phyloP scores from a whole-genome alignment of 768 basidiomycete genomes.

The Chiua virens region DNA sequence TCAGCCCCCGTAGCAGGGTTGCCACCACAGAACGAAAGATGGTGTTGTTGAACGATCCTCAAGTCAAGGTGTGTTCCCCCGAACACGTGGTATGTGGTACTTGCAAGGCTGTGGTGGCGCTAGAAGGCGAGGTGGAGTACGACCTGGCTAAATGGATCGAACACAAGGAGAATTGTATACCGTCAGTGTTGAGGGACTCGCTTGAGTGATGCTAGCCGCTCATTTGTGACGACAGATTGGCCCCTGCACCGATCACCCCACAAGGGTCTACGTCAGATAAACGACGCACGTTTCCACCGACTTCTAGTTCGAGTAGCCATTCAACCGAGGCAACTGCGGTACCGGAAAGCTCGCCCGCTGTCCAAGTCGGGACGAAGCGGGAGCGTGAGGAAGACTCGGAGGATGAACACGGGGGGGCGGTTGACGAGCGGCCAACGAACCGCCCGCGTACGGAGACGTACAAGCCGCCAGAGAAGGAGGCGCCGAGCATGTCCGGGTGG shows the following conservation, averaged over 20 bases:
- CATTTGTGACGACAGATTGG: constrained; percentile 13
- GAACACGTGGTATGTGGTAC: constrained; percentile 49
- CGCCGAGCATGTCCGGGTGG: constrained; percentile 55
- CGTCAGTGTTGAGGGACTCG: constrained; percentile 26
- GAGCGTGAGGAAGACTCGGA: constrained; percentile 45
- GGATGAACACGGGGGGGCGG: constrained; percentile 29
- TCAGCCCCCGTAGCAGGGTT: constrained; percentile 57
- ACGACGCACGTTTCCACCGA: constrained; percentile 16
- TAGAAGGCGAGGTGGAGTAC: constrained; percentile 56
- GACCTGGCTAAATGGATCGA: constrained; percentile 60
- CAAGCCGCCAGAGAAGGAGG: constrained; percentile 42
- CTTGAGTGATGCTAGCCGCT: not conserved
- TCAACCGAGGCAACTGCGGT: constrained; percentile 41
- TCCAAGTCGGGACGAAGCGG: constrained; percentile 45
- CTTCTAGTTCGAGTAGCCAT: constrained; percentile 15
- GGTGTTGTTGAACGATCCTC: constrained; percentile 61
- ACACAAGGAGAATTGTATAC: constrained; percentile 55
- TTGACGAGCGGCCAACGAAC: constrained; percentile 45
- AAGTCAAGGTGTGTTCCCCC: constrained; percentile 50
- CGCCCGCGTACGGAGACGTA: constrained; percentile 54
- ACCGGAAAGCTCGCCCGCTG: constrained; percentile 20
- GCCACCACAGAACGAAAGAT: constrained; percentile 64
- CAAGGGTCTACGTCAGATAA: constrained; percentile 13
- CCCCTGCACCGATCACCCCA: constrained; percentile 21
- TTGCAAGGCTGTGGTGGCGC: constrained; percentile 46